Evolutionary conservation across 129 eudicot genomes (phyloP).

Genomic region (Smallanthus sonchifolius): DNA sequence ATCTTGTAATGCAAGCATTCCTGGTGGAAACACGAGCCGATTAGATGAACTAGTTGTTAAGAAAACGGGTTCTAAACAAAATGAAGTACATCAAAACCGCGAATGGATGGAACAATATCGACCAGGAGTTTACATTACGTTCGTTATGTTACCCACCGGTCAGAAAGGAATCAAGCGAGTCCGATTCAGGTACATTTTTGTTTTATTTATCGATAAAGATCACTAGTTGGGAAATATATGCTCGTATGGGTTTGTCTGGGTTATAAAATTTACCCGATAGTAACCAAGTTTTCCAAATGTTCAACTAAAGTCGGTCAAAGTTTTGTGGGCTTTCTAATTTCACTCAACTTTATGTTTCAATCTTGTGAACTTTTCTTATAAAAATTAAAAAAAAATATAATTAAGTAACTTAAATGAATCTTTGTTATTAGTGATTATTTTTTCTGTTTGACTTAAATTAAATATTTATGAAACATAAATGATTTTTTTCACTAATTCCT

Average conservation of each 20-base stretch:
- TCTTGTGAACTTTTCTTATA: too few species aligned
- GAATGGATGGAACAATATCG: conserved; percentile 58
- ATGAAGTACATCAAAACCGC: conserved; percentile 21
- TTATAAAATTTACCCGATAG: background rate
- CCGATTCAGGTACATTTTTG: conserved; percentile 56
- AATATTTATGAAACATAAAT: too few species aligned
- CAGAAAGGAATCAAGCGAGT: conserved; percentile 56
- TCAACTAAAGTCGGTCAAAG: too few species aligned
- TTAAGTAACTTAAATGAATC: too few species aligned
- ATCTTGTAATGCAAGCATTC: conserved; percentile 15
- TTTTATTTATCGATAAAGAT: background rate
- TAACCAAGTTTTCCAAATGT: too few species aligned
- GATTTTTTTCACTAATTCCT: too few species aligned
- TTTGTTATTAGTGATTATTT: too few species aligned
- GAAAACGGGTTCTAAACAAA: conserved; percentile 10
- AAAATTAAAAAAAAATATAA: too few species aligned
- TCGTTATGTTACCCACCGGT: conserved; percentile 41
- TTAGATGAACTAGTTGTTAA: conserved; percentile 20
- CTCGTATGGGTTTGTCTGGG: background rate
- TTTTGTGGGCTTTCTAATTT: too few species aligned
- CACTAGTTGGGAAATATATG: background rate
- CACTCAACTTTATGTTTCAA: too few species aligned
- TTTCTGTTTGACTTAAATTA: too few species aligned
- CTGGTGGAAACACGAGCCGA: conserved; percentile 11
- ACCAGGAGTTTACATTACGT: conserved; percentile 55